Conservation (phyloP, 2,329 filamentous ascomycete genomes). For the Albophoma yamanashiensis region DNA sequence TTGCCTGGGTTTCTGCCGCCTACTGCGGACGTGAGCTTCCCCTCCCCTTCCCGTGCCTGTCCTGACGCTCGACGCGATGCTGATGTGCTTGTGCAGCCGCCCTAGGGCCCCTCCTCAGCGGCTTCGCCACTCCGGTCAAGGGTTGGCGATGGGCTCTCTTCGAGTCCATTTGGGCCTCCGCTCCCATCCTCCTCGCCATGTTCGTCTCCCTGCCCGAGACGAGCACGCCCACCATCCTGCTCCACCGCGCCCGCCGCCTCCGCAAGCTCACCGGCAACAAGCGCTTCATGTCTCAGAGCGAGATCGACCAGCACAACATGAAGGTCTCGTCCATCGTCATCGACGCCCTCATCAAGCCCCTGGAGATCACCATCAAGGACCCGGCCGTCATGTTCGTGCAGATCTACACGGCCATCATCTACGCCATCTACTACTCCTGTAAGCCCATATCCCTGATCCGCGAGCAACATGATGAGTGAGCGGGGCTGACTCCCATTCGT, state of each 20-base stretch:
- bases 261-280: constrained; percentile 47
- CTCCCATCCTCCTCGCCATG: constrained; percentile 49
- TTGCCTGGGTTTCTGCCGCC: constrained; percentile 45
- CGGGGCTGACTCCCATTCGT: neutral
- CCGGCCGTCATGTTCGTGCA: constrained; percentile 53
- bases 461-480: accelerated
- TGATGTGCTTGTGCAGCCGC: constrained; percentile 26
- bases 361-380: constrained; percentile 49
- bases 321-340: constrained; percentile 33
- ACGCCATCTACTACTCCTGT: constrained; percentile 50
- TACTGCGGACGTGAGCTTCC: constrained; percentile 32
- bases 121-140: constrained; percentile 46
- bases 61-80: neutral
- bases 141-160: constrained; percentile 55
- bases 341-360: constrained; percentile 50
- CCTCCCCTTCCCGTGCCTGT: neutral
- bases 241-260: constrained; percentile 49
- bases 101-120: constrained; percentile 49
- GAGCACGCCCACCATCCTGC: constrained; percentile 45
- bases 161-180: constrained; percentile 52
- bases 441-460: constrained; percentile 5
- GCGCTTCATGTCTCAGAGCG: constrained; percentile 48
- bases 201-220: constrained; percentile 57
- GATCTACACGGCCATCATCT: constrained; percentile 50
- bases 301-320: constrained; percentile 51